Conservation (phyloP, 192 early-diverging fungal species). For the Backusella parvicylindrica region DNA sequence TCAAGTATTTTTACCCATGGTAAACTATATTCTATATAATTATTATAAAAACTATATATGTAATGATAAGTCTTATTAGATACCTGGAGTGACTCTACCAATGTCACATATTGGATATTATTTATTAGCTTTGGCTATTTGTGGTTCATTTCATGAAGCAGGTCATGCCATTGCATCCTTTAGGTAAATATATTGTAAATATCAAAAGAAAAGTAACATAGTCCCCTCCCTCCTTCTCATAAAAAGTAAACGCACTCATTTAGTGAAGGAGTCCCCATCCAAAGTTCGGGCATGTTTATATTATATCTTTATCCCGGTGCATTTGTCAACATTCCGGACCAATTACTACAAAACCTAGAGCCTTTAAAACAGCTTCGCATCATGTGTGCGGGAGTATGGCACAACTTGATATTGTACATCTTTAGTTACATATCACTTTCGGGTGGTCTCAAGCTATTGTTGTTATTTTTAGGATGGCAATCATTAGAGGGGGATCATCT, state of each 20-base stretch:
- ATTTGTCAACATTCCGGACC: slow-evolving; percentile 62
- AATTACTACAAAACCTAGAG: slow-evolving; percentile 37
- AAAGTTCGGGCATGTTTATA: slow-evolving; percentile 62
- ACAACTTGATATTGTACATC: slow-evolving; percentile 57
- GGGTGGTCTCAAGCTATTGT: slow-evolving; percentile 38
- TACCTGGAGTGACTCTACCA: slow-evolving; percentile 73
- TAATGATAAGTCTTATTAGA: slow-evolving; percentile 52
- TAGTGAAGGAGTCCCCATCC: slow-evolving; percentile 59
- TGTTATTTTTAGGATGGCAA: slow-evolving; percentile 48
- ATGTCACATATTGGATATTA: slow-evolving; percentile 65
- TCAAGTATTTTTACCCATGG: slow-evolving; percentile 61
- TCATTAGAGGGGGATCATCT: slow-evolving; percentile 39
- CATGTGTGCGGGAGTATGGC: slow-evolving; percentile 76
- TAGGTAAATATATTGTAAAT: slow-evolving; percentile 37
- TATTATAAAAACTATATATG: no score
- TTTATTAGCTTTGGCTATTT: slow-evolving; percentile 55
- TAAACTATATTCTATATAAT: slow-evolving; percentile 23
- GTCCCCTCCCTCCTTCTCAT: not conserved
- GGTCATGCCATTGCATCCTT: slow-evolving; percentile 75
- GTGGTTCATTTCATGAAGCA: slow-evolving; percentile 67
- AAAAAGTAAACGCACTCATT: not conserved
- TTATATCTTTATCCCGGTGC: slow-evolving; percentile 73
- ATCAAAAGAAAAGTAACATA: not conserved
- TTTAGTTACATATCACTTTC: slow-evolving; percentile 36
- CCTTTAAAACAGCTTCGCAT: slow-evolving; percentile 53